These are phyloP conservation scores for Cnidoscolus chayamansa DNA, from an alignment of 441 rosid genomes.

Conservation along the genomic window DNA sequence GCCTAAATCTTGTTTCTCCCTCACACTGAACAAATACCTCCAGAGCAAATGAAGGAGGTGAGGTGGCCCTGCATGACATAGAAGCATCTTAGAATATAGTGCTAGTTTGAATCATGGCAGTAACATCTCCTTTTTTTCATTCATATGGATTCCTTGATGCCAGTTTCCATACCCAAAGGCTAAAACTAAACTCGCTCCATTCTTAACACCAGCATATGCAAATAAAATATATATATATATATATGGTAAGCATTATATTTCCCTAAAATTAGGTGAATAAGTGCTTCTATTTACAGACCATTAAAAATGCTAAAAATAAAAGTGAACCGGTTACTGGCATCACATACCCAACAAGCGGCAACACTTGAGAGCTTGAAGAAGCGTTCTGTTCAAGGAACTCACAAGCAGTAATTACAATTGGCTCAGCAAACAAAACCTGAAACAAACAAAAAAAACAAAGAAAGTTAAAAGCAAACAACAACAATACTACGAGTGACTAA, in stretches of 20 bases:
- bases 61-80: slow-evolving; percentile 66
- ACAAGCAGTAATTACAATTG: slow-evolving; percentile 85
- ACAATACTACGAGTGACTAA: not conserved
- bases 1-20: slow-evolving; percentile 92
- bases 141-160: not conserved
- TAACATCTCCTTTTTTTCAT: not conserved
- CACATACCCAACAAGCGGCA: slow-evolving; percentile 76
- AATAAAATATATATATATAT: too few relatives aligned
- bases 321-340: not conserved
- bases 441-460: not conserved
- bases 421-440: slow-evolving; percentile 90
- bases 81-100: not conserved
- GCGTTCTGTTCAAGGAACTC: slow-evolving; percentile 94
- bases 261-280: not conserved
- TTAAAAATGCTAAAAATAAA: not conserved
- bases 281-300: not conserved
- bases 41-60: slow-evolving; percentile 97
- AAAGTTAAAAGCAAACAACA: not conserved
- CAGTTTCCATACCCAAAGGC: not conserved
- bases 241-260: not conserved
- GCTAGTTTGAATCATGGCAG: not conserved
- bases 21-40: slow-evolving; percentile 94
- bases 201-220: not conserved
- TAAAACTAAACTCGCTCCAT: not conserved
- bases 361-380: slow-evolving; percentile 72